phyloP scores from a whole-genome alignment of 345 rosid species.

The Arabis hirsuta region DNA sequence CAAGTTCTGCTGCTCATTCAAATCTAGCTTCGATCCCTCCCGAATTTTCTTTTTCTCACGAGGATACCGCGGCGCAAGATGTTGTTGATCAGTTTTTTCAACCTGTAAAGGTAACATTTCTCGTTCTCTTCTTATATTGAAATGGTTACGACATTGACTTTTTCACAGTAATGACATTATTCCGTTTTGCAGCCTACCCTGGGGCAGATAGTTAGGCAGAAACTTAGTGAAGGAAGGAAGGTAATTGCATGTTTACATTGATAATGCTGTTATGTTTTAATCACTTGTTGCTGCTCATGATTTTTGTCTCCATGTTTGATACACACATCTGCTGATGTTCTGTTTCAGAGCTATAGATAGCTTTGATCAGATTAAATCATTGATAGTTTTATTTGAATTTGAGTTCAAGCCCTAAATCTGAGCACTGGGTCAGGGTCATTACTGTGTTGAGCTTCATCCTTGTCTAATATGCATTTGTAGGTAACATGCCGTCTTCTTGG shows the following conservation, averaged over 20 bases:
- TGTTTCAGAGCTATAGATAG: background rate
- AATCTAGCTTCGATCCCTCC: constrained; percentile 49
- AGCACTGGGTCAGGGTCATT: background rate
- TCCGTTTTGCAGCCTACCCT: constrained; percentile 64
- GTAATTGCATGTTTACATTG: constrained; percentile 41
- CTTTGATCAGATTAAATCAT: background rate
- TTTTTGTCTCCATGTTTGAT: background rate
- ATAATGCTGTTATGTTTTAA: constrained; percentile 9
- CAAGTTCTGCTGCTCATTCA: constrained; percentile 53
- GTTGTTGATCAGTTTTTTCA: constrained; percentile 84
- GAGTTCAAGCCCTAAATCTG: background rate
- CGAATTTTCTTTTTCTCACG: constrained; percentile 53
- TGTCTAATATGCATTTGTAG: constrained; percentile 46
- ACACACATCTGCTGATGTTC: constrained; percentile 2
- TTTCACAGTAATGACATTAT: background rate
- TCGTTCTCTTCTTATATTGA: background rate
- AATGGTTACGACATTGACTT: background rate
- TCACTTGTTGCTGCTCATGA: background rate
- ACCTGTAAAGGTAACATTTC: constrained; percentile 65
- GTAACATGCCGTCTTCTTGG: constrained; percentile 94
- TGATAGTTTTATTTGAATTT: background rate
- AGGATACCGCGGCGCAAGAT: constrained; percentile 67
- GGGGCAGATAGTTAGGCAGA: constrained; percentile 87
- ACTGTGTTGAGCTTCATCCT: constrained; percentile 4
- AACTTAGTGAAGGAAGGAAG: constrained; percentile 92